Base-by-base conservation (phyloP, 495 filamentous ascomycete genomes). In the Mycothermus thermophilus region DNA sequence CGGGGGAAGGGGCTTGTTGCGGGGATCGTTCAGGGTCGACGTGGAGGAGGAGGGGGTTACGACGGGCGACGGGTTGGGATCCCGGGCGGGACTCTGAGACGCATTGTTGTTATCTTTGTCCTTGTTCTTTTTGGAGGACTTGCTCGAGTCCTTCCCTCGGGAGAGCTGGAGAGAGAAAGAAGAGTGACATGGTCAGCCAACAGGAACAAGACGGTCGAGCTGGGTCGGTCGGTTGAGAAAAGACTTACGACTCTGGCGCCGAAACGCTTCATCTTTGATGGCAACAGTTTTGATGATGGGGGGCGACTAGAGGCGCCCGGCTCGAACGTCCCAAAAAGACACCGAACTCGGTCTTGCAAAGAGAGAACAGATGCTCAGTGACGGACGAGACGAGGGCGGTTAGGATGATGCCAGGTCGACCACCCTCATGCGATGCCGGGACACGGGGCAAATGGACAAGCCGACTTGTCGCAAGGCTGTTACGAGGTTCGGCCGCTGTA, bases 81-180 rank as follows among this genome's bases (percentile, higher is more conserved):
- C 66, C 17, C 68, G 57, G 27, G 69, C 62, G 28, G 71, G 61
- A 40, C 80, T 79, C 27, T 87, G 74, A 23, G 83, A 83, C 14
- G 82, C 69, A 35, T 79, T 82, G 50, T 87, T 79, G 41, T 72
- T 77, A 25, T 25, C 11, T 20, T 75, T 70, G 45, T 77, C 72
- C 60, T 93, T 87, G 66, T 93, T 93, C 66, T 96, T 92, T 62
- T 83, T 84, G 38, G 84, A 88, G 35, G 82, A 81, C 61, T 88
- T 92, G 59, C 78, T 90, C 40, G 79, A 71, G 60, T 93, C 81
- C 72, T 92, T 94, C 41, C 79, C 78, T 62, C 92, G 75, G 63
- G 90, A 94, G 64, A 96, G 83, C 84, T 95, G 45, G 9, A 24
- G 18, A 27, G 18, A 40, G 23, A 14, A 11, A 36, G n/a, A 21